Percentiles rank a stretch among this genome's conserved stretches.
phyloP scores from a whole-genome alignment of 352 stramenopile genomes.

The Phytopythium helicoides region DNA sequence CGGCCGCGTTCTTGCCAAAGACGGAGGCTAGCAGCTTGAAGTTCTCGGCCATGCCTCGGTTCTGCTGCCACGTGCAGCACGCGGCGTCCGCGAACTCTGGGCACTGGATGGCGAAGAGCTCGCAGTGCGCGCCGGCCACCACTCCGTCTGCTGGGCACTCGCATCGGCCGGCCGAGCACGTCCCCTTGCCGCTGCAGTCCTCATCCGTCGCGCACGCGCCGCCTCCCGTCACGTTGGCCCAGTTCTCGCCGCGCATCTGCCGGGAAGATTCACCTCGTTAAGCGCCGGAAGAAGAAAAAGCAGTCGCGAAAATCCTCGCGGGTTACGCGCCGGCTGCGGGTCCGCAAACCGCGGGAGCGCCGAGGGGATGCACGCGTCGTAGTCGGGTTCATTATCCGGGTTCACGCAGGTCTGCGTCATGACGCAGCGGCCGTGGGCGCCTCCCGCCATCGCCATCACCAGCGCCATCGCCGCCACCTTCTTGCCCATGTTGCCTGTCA shows the following conservation, averaged over 20 bases:
- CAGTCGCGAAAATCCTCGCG: too few relatives aligned
- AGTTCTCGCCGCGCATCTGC: conserved; percentile 28
- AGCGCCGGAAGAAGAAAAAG: too few relatives aligned
- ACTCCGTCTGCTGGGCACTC: conserved; percentile 65
- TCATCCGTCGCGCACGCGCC: conserved; percentile 43
- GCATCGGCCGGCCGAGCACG: conserved; percentile 41
- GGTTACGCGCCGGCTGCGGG: conserved; percentile 31
- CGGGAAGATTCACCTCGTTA: too few relatives aligned
- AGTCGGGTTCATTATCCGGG: conserved; percentile 65
- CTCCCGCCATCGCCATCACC: not conserved
- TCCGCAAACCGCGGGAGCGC: conserved; percentile 35
- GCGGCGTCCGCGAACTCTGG: conserved; percentile 74
- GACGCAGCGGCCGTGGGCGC: conserved; percentile 23
- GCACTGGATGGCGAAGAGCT: conserved; percentile 77
- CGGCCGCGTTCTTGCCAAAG: conserved; percentile 64
- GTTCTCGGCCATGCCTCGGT: conserved; percentile 85
- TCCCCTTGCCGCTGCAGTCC: conserved; percentile 62
- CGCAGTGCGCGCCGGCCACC: conserved; percentile 65
- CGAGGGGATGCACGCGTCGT: conserved; percentile 69
- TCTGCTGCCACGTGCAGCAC: conserved; percentile 91
- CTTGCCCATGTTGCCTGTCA: not conserved
- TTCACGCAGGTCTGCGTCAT: conserved; percentile 85
- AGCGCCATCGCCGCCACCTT: not conserved
- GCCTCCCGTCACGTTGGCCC: conserved; percentile 63
- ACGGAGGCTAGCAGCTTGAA: conserved; percentile 73